Percentiles rank a stretch among this genome's conserved stretches.
These are phyloP conservation scores for Albatrellus sp. DNA, from an alignment of 1,284 basidiomycete species.

Conservation along the genomic window DNA sequence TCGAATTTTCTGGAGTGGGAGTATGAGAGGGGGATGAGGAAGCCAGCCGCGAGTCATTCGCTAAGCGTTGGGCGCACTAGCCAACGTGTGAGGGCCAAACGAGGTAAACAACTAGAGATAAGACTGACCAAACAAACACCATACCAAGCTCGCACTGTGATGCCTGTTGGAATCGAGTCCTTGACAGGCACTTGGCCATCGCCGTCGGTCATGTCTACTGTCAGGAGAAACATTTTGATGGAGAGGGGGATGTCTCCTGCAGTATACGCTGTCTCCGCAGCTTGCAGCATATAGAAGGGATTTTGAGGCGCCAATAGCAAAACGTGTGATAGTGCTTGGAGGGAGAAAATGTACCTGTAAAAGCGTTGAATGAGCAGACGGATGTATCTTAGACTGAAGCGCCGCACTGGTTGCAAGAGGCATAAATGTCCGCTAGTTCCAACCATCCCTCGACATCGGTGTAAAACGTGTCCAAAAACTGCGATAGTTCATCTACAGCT, in stretches of 20 bases:
- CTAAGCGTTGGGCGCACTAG: constrained; percentile 9
- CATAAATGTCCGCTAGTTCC: constrained; percentile 85
- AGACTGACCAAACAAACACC: constrained; percentile 65
- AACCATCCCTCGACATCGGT: constrained; percentile 89
- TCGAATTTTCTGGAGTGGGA: constrained; percentile 5
- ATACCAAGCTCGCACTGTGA: constrained; percentile 69
- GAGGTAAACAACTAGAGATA: background rate
- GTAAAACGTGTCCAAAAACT: constrained; percentile 88
- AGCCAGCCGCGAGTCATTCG: constrained; percentile 4
- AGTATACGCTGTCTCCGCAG: constrained; percentile 83
- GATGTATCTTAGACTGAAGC: background rate
- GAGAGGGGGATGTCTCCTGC: constrained; percentile 64
- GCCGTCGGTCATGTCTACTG: constrained; percentile 75
- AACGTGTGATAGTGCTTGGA: constrained; percentile 72
- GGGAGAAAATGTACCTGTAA: constrained; percentile 46
- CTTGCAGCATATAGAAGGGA: constrained; percentile 70
- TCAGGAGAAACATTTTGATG: constrained; percentile 73
- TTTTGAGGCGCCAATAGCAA: constrained; percentile 79
- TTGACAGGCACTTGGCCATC: constrained; percentile 23
- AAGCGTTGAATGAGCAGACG: background rate
- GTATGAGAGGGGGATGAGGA: constrained; percentile 10
- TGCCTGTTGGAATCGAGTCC: constrained; percentile 40
- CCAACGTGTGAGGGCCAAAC: background rate
- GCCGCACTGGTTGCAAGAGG: constrained; percentile 63
- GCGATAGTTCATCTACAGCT: constrained; percentile 65